Evolutionary conservation across 2,329 filamentous ascomycete genomes (phyloP), one percentile per base, ranked within the genome.

Genomic region (Emericellopsis cladophorae): DNA sequence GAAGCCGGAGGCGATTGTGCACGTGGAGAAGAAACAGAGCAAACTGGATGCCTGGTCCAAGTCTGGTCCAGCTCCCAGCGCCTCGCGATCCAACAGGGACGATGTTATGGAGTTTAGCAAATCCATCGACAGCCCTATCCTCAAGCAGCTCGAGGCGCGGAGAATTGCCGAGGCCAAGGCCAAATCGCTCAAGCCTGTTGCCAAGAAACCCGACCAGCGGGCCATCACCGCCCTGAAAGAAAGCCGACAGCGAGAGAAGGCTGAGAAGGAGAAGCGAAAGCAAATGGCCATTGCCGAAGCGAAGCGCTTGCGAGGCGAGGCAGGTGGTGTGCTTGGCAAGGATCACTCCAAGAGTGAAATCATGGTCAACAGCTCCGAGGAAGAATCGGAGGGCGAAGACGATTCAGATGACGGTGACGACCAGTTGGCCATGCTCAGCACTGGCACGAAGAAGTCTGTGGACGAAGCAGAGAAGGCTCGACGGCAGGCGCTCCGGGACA

Each of bases 351-450:
- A 84, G 47, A 84, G 81, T 53, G 87, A 90, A 48, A 87, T 96
- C 58, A 95, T 96, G 87, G 85, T 95, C 21, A 80, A 83, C 43
- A 84, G 80, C 44, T 81, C 79, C 4, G 87, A 92, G 45, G 83
- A 86, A 45, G 80, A 85, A 37, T 74, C 84, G 9, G 74, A 76
- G 43, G 74, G 75, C 40, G 79, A 80, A 37, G 79, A 81, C 21
- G 74, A 86, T 4, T 44, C 44, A 7, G 44, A 46, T 24, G 14
- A 12, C 21, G 51, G 46, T 34, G 51, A 46, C 33, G 53, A 54
- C 18, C 55, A 67, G 47, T 61, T 65, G 4, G 67, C 64, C 24
- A 65, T 74, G 33, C 52, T 77, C 8, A 69, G 60, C 23, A 65
- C 63, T 14, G 65, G 64, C 36, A 62, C 64, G 39, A 61, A 63